Conservation (phyloP, 2,329 filamentous ascomycete genomes). For the Trichoderma asperellum region DNA sequence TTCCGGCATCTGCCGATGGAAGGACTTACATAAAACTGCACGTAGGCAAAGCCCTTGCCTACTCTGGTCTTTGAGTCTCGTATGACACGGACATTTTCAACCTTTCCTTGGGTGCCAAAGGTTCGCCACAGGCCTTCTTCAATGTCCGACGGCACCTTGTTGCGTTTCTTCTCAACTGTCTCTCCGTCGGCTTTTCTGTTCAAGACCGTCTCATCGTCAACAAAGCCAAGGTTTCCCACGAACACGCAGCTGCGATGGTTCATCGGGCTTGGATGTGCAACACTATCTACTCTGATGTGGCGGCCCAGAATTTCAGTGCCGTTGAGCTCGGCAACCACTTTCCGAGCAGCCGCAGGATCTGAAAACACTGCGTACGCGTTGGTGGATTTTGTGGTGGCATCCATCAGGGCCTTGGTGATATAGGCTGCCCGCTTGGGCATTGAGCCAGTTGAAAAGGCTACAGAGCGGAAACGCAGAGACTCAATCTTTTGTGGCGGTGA, state of each 20-base stretch:
- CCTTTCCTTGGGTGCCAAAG: conserved; percentile 73
- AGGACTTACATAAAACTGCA: conserved; percentile 77
- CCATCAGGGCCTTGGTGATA: conserved; percentile 88
- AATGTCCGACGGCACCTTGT: conserved; percentile 76
- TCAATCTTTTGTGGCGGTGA: conserved; percentile 73
- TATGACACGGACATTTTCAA: conserved; percentile 92
- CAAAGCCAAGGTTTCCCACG: conserved; percentile 93
- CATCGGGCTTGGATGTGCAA: conserved; percentile 81
- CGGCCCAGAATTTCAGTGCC: conserved; percentile 82
- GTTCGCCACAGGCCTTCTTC: conserved; percentile 92
- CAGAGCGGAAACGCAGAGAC: conserved; percentile 91
- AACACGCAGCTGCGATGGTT: conserved; percentile 93
- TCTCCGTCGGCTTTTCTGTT: conserved; percentile 67
- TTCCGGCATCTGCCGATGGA: not conserved
- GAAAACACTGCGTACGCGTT: conserved; percentile 95
- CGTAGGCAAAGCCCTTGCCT: conserved; percentile 96
- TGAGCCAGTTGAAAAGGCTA: conserved; percentile 74
- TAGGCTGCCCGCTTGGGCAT: conserved; percentile 94
- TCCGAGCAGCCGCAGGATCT: conserved; percentile 72
- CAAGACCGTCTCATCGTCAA: conserved; percentile 82
- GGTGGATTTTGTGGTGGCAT: conserved; percentile 85
- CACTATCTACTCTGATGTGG: conserved; percentile 86
- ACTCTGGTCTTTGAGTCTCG: conserved; percentile 88
- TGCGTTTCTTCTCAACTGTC: conserved; percentile 72
- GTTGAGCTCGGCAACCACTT: conserved; percentile 78